Base-by-base conservation (phyloP, 2,329 filamentous ascomycete genomes). In the Epichloe sp. region DNA sequence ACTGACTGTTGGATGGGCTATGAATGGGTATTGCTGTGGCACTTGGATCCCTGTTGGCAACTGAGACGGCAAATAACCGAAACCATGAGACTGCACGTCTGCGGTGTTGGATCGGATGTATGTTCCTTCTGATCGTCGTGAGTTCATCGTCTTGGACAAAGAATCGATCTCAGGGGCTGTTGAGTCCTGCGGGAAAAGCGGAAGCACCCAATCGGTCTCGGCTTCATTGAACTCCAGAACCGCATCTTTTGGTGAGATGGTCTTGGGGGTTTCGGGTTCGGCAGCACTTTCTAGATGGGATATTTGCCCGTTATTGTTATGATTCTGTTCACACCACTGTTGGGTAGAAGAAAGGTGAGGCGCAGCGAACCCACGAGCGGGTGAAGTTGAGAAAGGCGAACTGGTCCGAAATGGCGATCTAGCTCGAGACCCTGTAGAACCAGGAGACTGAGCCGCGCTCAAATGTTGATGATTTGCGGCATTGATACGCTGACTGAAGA, bases 211-310 rank as follows among this genome's bases (percentile, higher is more conserved):
- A 46, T 85, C 83, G 17, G 84, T 82, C 3, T 90, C 86, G 0
- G 74, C 68, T 40, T 93, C 88, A 54, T 84, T 79, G 63, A 90
- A 95, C 54, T 96, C 90, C 47, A 96, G 70, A 53, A 95, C 70
- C 1, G 90, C 87, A 61, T 97, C 91, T 69, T 95, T 94, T 23
- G 91, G 93, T 1, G 91, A 97, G 45, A 98, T 95, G 0, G 91
- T 95, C 67, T 88, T 87, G n/a, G 84, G 76, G 0, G 75, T 76
- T 5, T 74, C 65, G 1, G 73, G 70, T 44, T 75, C 66, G 31
- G 69, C 57, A 59, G 56, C 68, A 61, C 52, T 64, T 56, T 49
- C 57, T 55, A 74, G 60, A 37, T 74, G 70, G 19, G 45, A 35
- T 8, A 11, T 5, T 72, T 67, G 42, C 69, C 70, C 17, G 71